Evolutionary conservation across 108 stramenopile species (phyloP).

Genomic region (Pseudonitzschia multiseries): DNA sequence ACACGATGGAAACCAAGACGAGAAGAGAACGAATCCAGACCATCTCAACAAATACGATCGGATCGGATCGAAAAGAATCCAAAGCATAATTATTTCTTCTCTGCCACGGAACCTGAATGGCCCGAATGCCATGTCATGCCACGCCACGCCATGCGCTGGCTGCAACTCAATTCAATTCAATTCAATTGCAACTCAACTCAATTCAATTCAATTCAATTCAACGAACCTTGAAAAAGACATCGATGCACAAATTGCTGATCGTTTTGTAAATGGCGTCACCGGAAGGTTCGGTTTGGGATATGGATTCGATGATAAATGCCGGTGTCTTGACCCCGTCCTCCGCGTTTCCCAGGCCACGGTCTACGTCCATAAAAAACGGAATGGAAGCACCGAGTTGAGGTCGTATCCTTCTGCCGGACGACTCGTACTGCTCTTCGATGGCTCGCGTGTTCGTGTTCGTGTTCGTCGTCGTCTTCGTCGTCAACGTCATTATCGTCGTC

Average conservation of each 20-base stretch:
- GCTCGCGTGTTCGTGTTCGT: no score
- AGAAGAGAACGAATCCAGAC: background rate
- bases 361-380: background rate
- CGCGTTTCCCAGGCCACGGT: background rate
- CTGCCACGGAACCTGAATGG: background rate
- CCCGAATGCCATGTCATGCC: no score
- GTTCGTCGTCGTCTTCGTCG: no score
- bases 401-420: no score
- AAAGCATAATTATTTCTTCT: background rate
- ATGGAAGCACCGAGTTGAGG: background rate
- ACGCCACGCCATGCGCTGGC: no score
- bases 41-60: no score
- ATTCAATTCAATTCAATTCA: no score
- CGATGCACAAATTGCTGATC: slow-evolving; percentile 58
- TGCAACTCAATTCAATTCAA: no score
- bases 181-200: no score
- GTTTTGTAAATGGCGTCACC: slow-evolving; percentile 36
- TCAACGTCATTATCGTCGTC: no score
- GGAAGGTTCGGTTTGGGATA: slow-evolving; percentile 31
- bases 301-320: slow-evolving; percentile 54
- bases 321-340: background rate
- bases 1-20: background rate
- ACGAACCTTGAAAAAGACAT: slow-evolving; percentile 74
- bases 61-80: background rate
- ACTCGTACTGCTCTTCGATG: no score